A percentile compares a stretch with the other conserved stretches of the same genome.
Evolutionary conservation across 23 red algal genomes (phyloP).

Genomic region (Porphyridium purpureum): DNA sequence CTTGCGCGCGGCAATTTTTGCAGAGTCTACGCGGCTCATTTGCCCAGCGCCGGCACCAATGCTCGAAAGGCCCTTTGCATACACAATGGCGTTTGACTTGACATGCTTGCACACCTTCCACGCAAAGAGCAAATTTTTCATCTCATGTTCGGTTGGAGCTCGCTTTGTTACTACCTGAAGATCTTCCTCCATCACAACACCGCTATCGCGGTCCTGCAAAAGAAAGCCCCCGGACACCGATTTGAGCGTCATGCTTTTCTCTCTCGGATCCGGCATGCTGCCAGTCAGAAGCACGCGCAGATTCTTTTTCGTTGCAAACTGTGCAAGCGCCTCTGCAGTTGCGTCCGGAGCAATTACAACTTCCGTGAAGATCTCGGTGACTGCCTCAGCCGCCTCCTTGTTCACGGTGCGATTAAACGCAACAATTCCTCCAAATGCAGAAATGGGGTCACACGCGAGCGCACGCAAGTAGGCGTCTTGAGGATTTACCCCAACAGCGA

Average conservation of each 20-base stretch:
- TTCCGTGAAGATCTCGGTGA: constrained; percentile 74
- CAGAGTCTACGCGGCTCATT: constrained; percentile 97
- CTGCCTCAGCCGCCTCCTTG: constrained; percentile 69
- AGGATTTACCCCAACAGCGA: constrained; percentile 52
- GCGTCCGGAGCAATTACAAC: constrained; percentile 92
- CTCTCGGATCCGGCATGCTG: constrained; percentile 33
- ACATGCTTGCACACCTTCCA: constrained; percentile 96
- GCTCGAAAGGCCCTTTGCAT: constrained; percentile 48
- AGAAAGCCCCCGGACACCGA: constrained; percentile 86
- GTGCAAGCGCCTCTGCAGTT: constrained; percentile 47
- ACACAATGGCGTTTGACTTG: constrained; percentile 98
- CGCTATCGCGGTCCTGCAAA: constrained; percentile 61
- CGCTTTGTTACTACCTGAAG: constrained; percentile 83
- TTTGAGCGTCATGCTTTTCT: constrained; percentile 16
- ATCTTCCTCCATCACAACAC: constrained; percentile 20
- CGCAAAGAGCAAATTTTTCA: constrained; percentile 87
- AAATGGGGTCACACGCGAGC: constrained; percentile 76
- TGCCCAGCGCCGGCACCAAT: constrained; percentile 91
- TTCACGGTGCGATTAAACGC: constrained; percentile 76
- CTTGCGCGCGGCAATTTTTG: constrained; percentile 90
- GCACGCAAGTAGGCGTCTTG: constrained; percentile 81
- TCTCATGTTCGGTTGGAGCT: constrained; percentile 52
- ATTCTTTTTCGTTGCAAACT: constrained; percentile 65
- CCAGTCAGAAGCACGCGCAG: constrained; percentile 83
- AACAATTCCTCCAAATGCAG: constrained; percentile 90